Evolutionary conservation across 2,329 filamentous ascomycete species (phyloP), one percentile per base, ranked within the genome.

Genomic region (Clonostachys rhizophaga): DNA sequence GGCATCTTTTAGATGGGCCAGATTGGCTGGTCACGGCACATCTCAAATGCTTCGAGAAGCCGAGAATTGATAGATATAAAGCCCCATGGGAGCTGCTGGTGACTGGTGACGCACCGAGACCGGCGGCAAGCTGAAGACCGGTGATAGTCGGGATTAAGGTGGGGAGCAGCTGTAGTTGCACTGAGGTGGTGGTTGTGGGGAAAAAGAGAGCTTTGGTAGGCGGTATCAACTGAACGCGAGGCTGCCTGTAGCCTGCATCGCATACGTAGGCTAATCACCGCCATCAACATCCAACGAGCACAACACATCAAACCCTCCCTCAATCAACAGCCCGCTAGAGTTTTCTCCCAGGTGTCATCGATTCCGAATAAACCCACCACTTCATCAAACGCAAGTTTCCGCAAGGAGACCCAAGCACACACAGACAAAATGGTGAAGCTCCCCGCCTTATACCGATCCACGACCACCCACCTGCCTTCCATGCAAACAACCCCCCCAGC

Each of bases 391-490:
- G 24, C 24, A 30, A 30, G 24, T 30, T 30, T 30, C 24, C 24
- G 8, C 24, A 30, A 10, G 24, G 24, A 30, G 24, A 10, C 24
- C 24, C 24, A 30, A 30, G 24, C 36, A 39, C 18, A 37, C 48
- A 53, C 61, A 55, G 57, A 54, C 69, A 76, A 68, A 50, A 80
- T 79, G 76, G 75, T 79, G 70, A 65, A 67, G 58, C 50, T 44
- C 34, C 40, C 45, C n/a, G 20, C 42, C 33, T 37, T 18, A 5
- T 45, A 17, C 43, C 18, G 39, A 46, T 42, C 42, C 41, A 50
- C 40, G 45, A 43, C 36, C 16, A 47, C 47, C 46, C 34, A 34
- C 18, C 40, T 49, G 36, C 43, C n/a, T 40, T 30, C 44, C 33
- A 18, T 18, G 18, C 18, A 18, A 18, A 18, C 18, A 47, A 24